phyloP scores from a whole-genome alignment of 225 moss, liverwort and hornwort genomes.

The Thuidium tamariscinum region DNA sequence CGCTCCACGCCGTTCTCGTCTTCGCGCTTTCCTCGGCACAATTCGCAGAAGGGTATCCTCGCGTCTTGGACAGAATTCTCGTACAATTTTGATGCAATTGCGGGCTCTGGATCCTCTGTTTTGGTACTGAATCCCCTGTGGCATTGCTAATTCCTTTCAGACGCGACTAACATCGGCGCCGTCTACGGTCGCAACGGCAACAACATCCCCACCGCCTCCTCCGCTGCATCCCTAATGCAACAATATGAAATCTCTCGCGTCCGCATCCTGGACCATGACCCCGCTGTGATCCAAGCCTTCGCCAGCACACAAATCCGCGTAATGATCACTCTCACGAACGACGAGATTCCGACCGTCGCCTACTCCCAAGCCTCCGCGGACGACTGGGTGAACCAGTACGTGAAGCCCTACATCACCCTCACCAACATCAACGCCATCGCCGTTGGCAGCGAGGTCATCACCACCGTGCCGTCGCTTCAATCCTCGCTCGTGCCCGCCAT shows the following conservation, averaged over 20 bases:
- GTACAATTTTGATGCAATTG: neutral
- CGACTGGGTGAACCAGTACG: constrained; percentile 59
- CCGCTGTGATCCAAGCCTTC: constrained; percentile 51
- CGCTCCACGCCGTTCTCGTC: neutral
- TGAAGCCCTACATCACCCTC: constrained; percentile 35
- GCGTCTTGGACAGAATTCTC: neutral
- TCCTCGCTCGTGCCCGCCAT: constrained; percentile 62
- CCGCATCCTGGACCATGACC: constrained; percentile 56
- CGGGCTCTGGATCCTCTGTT: neutral
- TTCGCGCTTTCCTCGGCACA: neutral
- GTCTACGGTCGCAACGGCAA: constrained; percentile 67
- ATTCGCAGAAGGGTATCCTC: neutral
- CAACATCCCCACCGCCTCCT: constrained; percentile 39
- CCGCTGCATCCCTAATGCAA: constrained; percentile 49
- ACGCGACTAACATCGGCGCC: constrained; percentile 34
- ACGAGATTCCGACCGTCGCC: constrained; percentile 42
- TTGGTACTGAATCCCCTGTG: neutral
- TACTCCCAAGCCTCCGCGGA: constrained; percentile 29
- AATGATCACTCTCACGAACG: constrained; percentile 57
- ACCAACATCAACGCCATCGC: constrained; percentile 68
- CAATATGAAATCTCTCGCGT: constrained; percentile 46
- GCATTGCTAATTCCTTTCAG: constrained; percentile 7
- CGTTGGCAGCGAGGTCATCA: constrained; percentile 70
- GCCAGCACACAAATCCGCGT: constrained; percentile 56
- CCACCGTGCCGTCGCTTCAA: constrained; percentile 3